Percentiles rank a stretch among this genome's conserved stretches.
These are phyloP conservation scores for Boechera retrofracta DNA, from an alignment of 345 rosid species.

Conservation along the genomic window DNA sequence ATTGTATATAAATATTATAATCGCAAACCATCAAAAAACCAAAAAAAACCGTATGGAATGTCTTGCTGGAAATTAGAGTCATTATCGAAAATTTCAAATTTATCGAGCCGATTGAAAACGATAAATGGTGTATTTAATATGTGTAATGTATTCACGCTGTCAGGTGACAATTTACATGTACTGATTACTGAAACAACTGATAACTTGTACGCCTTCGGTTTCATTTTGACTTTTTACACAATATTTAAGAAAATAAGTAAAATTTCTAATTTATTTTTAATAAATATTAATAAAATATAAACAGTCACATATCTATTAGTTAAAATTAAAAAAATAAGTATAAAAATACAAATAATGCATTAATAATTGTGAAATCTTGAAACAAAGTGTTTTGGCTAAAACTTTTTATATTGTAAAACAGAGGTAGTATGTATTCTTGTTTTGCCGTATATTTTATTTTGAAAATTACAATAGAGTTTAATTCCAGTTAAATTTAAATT, in stretches of 20 bases:
- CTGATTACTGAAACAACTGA: not conserved
- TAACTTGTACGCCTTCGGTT: not conserved
- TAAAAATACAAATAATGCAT: too few relatives aligned
- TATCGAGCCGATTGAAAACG: constrained; percentile 24
- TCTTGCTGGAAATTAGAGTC: constrained; percentile 44
- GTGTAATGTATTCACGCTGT: constrained; percentile 17
- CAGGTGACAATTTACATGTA: constrained; percentile 4
- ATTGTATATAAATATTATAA: constrained; percentile 16
- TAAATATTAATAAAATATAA: too few relatives aligned
- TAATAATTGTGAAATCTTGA: too few relatives aligned
- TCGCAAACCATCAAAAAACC: constrained; percentile 33
- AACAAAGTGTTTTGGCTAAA: too few relatives aligned
- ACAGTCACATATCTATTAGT: too few relatives aligned
- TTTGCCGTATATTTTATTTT: not conserved
- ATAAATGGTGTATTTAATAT: not conserved
- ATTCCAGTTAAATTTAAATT: not conserved
- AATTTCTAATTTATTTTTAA: too few relatives aligned
- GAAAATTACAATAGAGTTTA: not conserved
- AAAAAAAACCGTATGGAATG: constrained; percentile 43
- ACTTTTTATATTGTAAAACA: too few relatives aligned
- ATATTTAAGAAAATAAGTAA: too few relatives aligned
- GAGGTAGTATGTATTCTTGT: not conserved
- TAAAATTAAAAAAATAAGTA: too few relatives aligned
- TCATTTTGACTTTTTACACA: too few relatives aligned
- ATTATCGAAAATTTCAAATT: constrained; percentile 24